phyloP scores from a whole-genome alignment of 768 basidiomycete genomes.

The Phlegmacium glaucopus region DNA sequence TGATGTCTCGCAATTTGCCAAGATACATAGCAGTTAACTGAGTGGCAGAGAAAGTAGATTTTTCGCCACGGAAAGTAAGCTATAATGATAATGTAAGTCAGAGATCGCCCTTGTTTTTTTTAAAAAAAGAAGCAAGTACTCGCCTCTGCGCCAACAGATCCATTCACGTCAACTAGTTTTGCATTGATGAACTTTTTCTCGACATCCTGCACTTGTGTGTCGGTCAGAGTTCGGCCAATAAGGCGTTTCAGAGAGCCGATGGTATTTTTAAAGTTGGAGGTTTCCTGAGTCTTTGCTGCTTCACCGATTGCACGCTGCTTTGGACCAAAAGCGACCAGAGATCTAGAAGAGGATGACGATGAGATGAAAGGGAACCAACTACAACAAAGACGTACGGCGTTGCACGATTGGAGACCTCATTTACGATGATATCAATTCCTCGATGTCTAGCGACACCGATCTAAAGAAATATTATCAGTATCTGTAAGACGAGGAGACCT shows the following conservation, averaged over 20 bases:
- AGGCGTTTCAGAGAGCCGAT: slow-evolving; percentile 90
- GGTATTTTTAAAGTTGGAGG: slow-evolving; percentile 97
- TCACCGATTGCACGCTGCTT: slow-evolving; percentile 93
- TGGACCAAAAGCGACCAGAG: slow-evolving; percentile 90
- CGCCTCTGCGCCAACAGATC: slow-evolving; percentile 85
- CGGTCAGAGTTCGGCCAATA: slow-evolving; percentile 74
- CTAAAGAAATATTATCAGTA: slow-evolving; percentile 34
- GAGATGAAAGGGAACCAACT: slow-evolving; percentile 22
- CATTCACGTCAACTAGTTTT: slow-evolving; percentile 78
- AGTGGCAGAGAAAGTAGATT: slow-evolving; percentile 74
- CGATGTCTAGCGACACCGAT: slow-evolving; percentile 94
- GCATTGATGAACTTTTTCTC: slow-evolving; percentile 94
- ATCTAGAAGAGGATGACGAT: slow-evolving; percentile 44
- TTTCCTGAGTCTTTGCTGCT: slow-evolving; percentile 95
- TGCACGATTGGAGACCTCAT: slow-evolving; percentile 95
- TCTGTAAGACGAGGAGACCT: slow-evolving; percentile 12
- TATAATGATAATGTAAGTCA: slow-evolving; percentile 26
- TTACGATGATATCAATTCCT: slow-evolving; percentile 98
- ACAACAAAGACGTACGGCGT: slow-evolving; percentile 84
- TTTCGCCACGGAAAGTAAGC: slow-evolving; percentile 90
- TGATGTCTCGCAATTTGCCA: slow-evolving; percentile 86
- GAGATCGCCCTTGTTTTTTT: no score
- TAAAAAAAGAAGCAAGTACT: slow-evolving; percentile 19
- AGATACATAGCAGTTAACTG: slow-evolving; percentile 93
- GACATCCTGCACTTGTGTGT: slow-evolving; percentile 75